Conservation (phyloP, 163 green algal species). For the Volvox carteri region DNA sequence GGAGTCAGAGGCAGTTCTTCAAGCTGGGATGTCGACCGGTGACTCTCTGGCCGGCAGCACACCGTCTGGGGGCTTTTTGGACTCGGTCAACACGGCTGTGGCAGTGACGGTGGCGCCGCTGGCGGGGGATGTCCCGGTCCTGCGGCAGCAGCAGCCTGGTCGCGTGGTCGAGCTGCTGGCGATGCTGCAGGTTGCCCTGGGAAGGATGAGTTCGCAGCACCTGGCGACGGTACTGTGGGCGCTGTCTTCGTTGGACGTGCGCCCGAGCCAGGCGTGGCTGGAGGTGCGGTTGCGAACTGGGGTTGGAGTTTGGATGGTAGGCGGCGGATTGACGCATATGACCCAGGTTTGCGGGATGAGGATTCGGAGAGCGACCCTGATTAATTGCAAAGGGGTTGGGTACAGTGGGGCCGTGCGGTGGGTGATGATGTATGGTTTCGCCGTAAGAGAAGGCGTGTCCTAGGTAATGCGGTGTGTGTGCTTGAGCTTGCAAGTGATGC, state of each 20-base stretch:
- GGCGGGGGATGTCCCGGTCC: neutral
- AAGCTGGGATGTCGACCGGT: neutral
- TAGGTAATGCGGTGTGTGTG: too few species aligned
- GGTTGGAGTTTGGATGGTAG: too few species aligned
- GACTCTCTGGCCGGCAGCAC: neutral
- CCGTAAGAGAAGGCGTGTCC: too few species aligned
- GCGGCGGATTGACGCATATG: too few species aligned
- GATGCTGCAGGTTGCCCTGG: neutral
- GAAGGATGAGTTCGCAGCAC: constrained; percentile 32
- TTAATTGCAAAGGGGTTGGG: too few species aligned
- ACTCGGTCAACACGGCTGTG: neutral
- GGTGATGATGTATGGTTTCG: too few species aligned
- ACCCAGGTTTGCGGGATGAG: too few species aligned
- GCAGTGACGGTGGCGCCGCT: neutral
- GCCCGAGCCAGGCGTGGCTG: constrained; percentile 36
- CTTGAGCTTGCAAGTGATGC: too few species aligned
- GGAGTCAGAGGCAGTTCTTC: constrained; percentile 1
- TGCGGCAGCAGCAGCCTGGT: neutral
- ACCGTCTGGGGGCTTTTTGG: neutral
- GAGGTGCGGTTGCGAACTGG: too few species aligned
- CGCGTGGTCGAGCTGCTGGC: constrained; percentile 11
- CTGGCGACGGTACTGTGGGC: constrained; percentile 42
- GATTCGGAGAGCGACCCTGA: too few species aligned
- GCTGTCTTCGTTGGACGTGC: constrained; percentile 13
- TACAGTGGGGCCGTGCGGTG: too few species aligned